Conservation (phyloP, 106 monocot species). For the Chionographis japonica region DNA sequence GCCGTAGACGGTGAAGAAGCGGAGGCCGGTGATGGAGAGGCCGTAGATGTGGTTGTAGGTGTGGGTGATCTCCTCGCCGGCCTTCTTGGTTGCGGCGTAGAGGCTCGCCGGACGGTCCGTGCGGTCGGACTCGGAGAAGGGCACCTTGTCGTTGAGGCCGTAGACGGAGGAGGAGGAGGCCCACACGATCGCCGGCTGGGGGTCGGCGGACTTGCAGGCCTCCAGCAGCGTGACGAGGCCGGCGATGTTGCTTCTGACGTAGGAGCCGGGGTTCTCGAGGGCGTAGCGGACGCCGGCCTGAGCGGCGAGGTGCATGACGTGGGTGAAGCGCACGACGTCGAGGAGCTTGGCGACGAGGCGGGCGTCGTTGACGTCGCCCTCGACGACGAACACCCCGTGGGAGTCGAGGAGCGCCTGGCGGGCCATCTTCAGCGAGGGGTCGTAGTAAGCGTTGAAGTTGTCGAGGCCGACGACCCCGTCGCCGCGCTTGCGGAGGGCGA, state of each 20-base stretch:
- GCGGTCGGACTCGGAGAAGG: conserved; percentile 35
- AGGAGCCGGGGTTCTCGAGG: conserved; percentile 35
- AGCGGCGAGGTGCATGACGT: conserved; percentile 44
- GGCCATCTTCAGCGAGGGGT: conserved; percentile 19
- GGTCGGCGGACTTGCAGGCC: conserved; percentile 41
- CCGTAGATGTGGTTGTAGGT: conserved; percentile 86
- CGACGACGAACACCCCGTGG: conserved; percentile 30
- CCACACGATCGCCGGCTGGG: conserved; percentile 43
- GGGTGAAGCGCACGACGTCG: conserved; percentile 32
- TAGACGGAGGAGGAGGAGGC: conserved; percentile 43
- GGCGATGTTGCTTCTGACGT: conserved; percentile 43
- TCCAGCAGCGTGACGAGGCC: conserved; percentile 39
- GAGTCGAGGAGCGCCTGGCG: conserved; percentile 23
- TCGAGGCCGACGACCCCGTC: conserved; percentile 14
- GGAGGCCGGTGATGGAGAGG: conserved; percentile 62
- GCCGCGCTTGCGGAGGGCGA: conserved; percentile 13
- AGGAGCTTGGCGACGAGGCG: conserved; percentile 30
- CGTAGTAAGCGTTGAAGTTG: conserved; percentile 18
- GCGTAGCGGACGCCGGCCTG: conserved; percentile 50
- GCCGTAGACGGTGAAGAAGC: conserved; percentile 72
- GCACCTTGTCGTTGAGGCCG: conserved; percentile 54
- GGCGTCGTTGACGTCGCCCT: conserved; percentile 42
- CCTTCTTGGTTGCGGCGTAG: conserved; percentile 55
- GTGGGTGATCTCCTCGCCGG: conserved; percentile 50
- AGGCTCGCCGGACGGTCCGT: conserved; percentile 44